Percentiles rank a stretch among this genome's conserved stretches.
Conservation (phyloP, 768 basidiomycete genomes). For the Tricholomella constricta region DNA sequence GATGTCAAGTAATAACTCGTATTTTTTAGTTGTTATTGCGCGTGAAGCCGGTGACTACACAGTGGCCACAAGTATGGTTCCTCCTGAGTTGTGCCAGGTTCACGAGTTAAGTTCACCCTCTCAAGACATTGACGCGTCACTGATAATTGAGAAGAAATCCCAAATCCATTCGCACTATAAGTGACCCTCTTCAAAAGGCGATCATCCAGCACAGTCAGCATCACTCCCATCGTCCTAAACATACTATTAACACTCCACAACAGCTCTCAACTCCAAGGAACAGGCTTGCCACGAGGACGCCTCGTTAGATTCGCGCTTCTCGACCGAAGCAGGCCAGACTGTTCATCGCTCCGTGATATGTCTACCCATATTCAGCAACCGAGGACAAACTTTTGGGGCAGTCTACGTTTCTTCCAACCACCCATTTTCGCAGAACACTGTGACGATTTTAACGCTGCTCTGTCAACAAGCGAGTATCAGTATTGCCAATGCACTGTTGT, state of each 20-base stretch:
- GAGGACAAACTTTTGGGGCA: constrained; percentile 74
- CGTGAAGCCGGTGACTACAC: constrained; percentile 72
- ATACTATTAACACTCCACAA: constrained; percentile 2
- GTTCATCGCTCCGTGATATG: constrained; percentile 63
- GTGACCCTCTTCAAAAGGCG: constrained; percentile 64
- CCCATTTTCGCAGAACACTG: constrained; percentile 59
- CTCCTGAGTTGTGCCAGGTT: constrained; percentile 63
- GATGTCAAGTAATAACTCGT: not conserved
- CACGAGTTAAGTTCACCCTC: constrained; percentile 55
- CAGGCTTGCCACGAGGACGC: constrained; percentile 62
- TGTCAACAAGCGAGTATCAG: constrained; percentile 78
- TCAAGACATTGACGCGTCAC: not conserved
- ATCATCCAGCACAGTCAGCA: constrained; percentile 66
- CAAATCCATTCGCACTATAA: constrained; percentile 56
- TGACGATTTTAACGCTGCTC: constrained; percentile 63
- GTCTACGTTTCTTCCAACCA: constrained; percentile 69
- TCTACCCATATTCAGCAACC: constrained; percentile 72
- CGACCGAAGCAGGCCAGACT: constrained; percentile 66
- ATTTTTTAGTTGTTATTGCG: constrained; percentile 56
- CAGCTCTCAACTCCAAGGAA: constrained; percentile 70
- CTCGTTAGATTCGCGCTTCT: constrained; percentile 64
- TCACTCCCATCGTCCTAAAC: not conserved
- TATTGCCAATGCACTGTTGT: constrained; percentile 72
- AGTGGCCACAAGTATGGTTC: constrained; percentile 64
- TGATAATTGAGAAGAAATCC: constrained; percentile 46